phyloP scores from a whole-genome alignment of 1,284 basidiomycete genomes.

The Boletus subluridellus region DNA sequence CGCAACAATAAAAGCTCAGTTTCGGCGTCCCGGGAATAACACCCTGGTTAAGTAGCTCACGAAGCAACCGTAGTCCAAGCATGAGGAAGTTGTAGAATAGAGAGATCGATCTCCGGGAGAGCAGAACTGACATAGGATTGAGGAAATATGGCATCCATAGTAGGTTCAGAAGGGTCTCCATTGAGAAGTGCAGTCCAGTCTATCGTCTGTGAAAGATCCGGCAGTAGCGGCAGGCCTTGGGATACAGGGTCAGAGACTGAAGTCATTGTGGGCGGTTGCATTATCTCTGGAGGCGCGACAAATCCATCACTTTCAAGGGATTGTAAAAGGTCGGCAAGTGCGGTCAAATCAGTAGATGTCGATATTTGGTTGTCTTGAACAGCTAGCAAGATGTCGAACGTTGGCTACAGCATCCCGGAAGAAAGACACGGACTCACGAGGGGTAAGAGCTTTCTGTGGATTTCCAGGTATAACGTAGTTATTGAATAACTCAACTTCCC shows the following conservation, averaged over 20 bases:
- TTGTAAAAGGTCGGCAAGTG: constrained; percentile 9
- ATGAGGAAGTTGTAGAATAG: constrained; percentile 21
- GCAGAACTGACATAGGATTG: background rate
- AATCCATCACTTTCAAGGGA: constrained; percentile 3
- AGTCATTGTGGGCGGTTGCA: background rate
- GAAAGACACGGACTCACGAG: background rate
- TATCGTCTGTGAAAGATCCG: background rate
- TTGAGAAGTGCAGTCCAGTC: constrained; percentile 18
- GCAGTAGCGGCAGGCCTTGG: background rate
- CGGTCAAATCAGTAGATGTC: background rate
- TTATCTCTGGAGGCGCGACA: background rate
- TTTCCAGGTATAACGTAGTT: constrained; percentile 14
- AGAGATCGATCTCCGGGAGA: constrained; percentile 21
- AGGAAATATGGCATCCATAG: background rate
- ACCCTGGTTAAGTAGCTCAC: background rate
- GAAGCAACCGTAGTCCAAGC: background rate
- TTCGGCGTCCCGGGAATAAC: background rate
- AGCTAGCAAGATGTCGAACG: background rate
- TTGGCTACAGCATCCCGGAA: background rate
- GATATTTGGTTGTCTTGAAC: background rate
- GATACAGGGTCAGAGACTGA: background rate
- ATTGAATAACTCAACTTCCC: constrained; percentile 25
- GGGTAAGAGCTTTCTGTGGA: background rate
- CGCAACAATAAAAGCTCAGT: background rate
- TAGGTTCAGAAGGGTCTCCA: background rate